Evolutionary conservation across 1,284 basidiomycete species (phyloP).

Genomic region (Microbotryomycetes sp.): DNA sequence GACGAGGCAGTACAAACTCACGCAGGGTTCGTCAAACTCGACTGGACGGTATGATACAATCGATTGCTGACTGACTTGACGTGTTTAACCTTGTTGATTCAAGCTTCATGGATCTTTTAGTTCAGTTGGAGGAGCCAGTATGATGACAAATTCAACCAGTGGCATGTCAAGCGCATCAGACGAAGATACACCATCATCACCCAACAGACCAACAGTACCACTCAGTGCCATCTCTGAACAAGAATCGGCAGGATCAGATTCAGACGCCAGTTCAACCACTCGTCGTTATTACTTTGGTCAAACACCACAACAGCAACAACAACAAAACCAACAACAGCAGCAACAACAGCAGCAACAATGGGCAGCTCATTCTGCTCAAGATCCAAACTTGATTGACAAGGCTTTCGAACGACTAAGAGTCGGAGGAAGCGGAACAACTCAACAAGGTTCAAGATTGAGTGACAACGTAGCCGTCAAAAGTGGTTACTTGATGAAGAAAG

Average conservation of each 20-base stretch:
- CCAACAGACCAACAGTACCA: slow-evolving; percentile 3
- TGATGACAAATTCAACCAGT: not conserved
- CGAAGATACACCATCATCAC: slow-evolving; percentile 6
- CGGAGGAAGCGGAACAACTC: too few species aligned
- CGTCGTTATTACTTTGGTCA: not conserved
- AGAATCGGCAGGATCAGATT: slow-evolving; percentile 22
- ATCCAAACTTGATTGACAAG: not conserved
- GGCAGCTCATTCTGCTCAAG: not conserved
- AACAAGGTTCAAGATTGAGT: slow-evolving; percentile 40
- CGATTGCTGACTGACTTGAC: not conserved
- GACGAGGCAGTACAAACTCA: slow-evolving; percentile 8
- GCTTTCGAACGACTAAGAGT: slow-evolving; percentile 8
- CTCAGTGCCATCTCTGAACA: slow-evolving; percentile 32
- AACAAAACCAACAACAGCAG: not conserved
- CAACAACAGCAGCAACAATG: not conserved
- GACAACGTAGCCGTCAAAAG: slow-evolving; percentile 72
- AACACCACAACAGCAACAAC: not conserved
- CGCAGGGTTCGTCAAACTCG: not conserved
- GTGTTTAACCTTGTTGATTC: not conserved
- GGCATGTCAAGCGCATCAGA: slow-evolving; percentile 2
- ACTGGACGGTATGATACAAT: slow-evolving; percentile 2
- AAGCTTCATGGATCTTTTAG: not conserved
- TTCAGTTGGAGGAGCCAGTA: not conserved
- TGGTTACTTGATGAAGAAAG: slow-evolving; percentile 92
- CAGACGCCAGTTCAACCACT: slow-evolving; percentile 19